Conservation (phyloP, 352 stramenopile genomes). For the Phytophthora hybrid region DNA sequence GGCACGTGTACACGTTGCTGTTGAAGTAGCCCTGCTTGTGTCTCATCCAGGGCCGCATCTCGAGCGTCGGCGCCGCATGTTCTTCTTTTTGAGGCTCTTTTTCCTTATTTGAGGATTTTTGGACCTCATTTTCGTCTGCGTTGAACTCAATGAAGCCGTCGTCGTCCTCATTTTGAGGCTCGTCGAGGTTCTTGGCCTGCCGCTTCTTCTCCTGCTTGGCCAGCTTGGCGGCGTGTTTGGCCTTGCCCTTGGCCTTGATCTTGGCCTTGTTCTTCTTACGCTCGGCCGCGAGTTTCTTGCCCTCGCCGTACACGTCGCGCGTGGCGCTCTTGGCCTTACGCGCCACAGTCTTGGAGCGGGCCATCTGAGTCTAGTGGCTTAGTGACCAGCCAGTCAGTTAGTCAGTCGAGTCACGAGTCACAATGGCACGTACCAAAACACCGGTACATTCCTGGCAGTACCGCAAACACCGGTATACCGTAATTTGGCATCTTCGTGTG, state of each 20-base stretch:
- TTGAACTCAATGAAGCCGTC: not conserved
- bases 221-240: conserved; percentile 59
- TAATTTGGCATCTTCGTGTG: not conserved
- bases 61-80: conserved; percentile 47
- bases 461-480: conserved; percentile 2
- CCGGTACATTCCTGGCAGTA: not conserved
- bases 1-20: conserved; percentile 82
- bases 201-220: conserved; percentile 64
- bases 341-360: conserved; percentile 47
- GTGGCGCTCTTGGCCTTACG: conserved; percentile 42
- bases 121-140: conserved; percentile 34
- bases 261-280: conserved; percentile 65
- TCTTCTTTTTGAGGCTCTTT: conserved; percentile 11
- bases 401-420: not conserved
- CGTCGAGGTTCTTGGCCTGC: conserved; percentile 9
- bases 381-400: not conserved
- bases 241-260: conserved; percentile 68
- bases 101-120: conserved; percentile 21
- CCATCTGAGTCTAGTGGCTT: conserved; percentile 45
- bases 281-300: conserved; percentile 40
- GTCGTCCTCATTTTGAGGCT: conserved; percentile 3
- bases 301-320: conserved; percentile 46
- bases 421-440: not conserved
- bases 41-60: conserved; percentile 77
- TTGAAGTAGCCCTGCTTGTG: conserved; percentile 64